A percentile compares a stretch with the other conserved stretches of the same genome.
phyloP scores from a whole-genome alignment of 805 yeast species.

The Candida sithepensis region DNA sequence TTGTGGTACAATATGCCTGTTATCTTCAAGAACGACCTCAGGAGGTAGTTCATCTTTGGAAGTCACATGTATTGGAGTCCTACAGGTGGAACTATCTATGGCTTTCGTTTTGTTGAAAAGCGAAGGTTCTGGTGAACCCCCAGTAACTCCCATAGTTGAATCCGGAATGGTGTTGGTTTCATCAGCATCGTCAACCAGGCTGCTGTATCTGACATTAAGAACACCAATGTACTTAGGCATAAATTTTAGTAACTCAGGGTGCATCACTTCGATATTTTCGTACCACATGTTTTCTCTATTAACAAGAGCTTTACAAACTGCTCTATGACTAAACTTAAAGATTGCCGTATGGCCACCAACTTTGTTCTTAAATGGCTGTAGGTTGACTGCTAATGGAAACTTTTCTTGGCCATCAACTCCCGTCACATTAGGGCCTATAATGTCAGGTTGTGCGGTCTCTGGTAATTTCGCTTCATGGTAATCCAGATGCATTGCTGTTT shows the following conservation, averaged over 20 bases:
- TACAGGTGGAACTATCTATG: neutral
- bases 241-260: slow-evolving; percentile 71
- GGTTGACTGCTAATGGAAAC: slow-evolving; percentile 78
- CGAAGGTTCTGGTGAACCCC: slow-evolving; percentile 4
- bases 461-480: too few relatives aligned
- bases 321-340: slow-evolving; percentile 83
- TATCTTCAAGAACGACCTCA: slow-evolving; percentile 89
- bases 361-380: slow-evolving; percentile 86
- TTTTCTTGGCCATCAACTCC: slow-evolving; percentile 33
- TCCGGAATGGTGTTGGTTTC: slow-evolving; percentile 12
- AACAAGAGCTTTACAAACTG: slow-evolving; percentile 90
- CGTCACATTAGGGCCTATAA: neutral
- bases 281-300: slow-evolving; percentile 90
- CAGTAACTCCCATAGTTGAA: neutral
- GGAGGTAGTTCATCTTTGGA: slow-evolving; percentile 38
- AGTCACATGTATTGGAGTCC: slow-evolving; percentile 1
- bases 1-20: slow-evolving; percentile 86
- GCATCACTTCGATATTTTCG: slow-evolving; percentile 77
- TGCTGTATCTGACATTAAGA: slow-evolving; percentile 77
- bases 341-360: slow-evolving; percentile 99
- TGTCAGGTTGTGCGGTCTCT: too few relatives aligned
- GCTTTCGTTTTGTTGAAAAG: neutral
- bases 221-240: slow-evolving; percentile 97
- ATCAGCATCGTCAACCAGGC: slow-evolving; percentile 27
- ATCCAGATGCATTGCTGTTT: too few relatives aligned